Conservation (phyloP, 2,329 filamentous ascomycete species). For the Westerdykella sp. region DNA sequence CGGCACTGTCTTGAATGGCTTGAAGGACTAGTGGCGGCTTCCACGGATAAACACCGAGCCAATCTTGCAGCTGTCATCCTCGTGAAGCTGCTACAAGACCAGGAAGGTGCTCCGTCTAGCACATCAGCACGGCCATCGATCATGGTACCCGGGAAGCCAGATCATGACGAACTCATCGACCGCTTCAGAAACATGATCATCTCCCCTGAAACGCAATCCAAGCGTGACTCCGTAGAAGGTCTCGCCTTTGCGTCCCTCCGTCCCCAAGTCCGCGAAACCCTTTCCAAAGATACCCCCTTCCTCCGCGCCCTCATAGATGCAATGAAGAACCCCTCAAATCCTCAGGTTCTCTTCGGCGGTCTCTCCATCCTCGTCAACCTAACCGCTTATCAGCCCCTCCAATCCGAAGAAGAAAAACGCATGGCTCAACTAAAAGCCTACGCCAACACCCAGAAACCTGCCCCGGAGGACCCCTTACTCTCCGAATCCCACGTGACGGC, state of each 20-base stretch:
- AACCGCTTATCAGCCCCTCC: conserved; percentile 67
- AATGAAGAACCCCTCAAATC: conserved; percentile 39
- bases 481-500: conserved; percentile 68
- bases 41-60: conserved; percentile 49
- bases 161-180: conserved; percentile 47
- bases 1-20: conserved; percentile 86
- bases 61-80: conserved; percentile 50
- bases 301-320: conserved; percentile 63
- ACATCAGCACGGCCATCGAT: conserved; percentile 26
- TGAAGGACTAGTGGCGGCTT: conserved; percentile 71
- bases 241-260: conserved; percentile 87
- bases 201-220: conserved; percentile 51
- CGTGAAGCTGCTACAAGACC: conserved; percentile 41
- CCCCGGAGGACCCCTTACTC: conserved; percentile 60
- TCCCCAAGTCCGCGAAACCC: conserved; percentile 73
- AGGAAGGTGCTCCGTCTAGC: conserved; percentile 34
- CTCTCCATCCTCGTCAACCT: conserved; percentile 82
- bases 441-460: conserved; percentile 69
- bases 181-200: conserved; percentile 60
- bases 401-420: conserved; percentile 87
- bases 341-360: conserved; percentile 71
- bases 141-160: conserved; percentile 26
- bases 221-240: conserved; percentile 76
- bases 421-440: conserved; percentile 91
- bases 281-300: conserved; percentile 63